These are phyloP conservation scores for Diaporthe nobilis DNA, from an alignment of 2,329 filamentous ascomycete genomes.

Conservation along the genomic window DNA sequence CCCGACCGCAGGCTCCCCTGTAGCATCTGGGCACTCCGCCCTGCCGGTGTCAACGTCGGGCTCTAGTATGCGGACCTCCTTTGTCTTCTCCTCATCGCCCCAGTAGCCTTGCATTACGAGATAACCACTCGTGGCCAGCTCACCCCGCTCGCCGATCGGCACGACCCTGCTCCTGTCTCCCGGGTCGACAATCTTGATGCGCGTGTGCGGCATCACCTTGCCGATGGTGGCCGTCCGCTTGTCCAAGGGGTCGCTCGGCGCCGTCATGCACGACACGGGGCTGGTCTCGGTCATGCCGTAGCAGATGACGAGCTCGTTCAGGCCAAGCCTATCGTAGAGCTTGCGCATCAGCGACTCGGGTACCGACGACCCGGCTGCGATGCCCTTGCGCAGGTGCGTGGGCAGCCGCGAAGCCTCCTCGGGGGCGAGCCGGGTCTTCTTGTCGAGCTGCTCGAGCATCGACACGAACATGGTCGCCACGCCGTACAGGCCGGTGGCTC, in stretches of 20 bases:
- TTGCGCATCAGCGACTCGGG: slow-evolving; percentile 85
- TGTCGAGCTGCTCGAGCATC: slow-evolving; percentile 80
- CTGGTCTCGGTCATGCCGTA: slow-evolving; percentile 97
- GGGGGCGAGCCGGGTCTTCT: slow-evolving; percentile 5
- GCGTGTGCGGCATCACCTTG: slow-evolving; percentile 85
- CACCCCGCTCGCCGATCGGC: slow-evolving; percentile 77
- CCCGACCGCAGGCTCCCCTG: slow-evolving; percentile 38
- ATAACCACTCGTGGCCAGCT: slow-evolving; percentile 88
- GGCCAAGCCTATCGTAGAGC: slow-evolving; percentile 80
- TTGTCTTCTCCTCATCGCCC: slow-evolving; percentile 78
- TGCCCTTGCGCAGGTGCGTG: slow-evolving; percentile 81
- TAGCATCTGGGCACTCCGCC: slow-evolving; percentile 39
- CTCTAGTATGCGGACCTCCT: slow-evolving; percentile 71
- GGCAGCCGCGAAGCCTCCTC: slow-evolving; percentile 47
- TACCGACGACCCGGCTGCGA: slow-evolving; percentile 89
- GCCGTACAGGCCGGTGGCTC: slow-evolving; percentile 81
- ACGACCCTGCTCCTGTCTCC: slow-evolving; percentile 71
- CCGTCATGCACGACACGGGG: slow-evolving; percentile 85
- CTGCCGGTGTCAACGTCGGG: slow-evolving; percentile 44
- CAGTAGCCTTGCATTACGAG: slow-evolving; percentile 94
- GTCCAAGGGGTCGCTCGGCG: slow-evolving; percentile 79
- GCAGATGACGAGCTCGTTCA: slow-evolving; percentile 90
- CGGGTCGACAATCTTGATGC: slow-evolving; percentile 81
- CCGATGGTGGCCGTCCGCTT: slow-evolving; percentile 85
- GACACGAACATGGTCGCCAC: slow-evolving; percentile 96